Evolutionary conservation across 1,139 yeast genomes (phyloP).

Genomic region (Trichomonascaceae sp.): DNA sequence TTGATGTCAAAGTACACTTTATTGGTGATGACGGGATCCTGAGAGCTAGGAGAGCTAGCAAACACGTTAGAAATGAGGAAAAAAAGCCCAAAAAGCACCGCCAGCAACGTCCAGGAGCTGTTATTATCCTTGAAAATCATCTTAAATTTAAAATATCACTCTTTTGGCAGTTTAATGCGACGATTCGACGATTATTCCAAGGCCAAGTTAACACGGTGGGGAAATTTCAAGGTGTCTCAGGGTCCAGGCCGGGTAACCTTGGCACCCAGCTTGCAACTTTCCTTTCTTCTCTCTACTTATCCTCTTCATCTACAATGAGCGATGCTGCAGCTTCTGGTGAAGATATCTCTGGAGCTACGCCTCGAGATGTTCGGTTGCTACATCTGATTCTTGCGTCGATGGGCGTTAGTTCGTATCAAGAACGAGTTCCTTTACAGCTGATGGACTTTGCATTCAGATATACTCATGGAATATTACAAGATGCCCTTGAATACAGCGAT

Average conservation of each 20-base stretch:
- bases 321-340: slow-evolving; percentile 10
- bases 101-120: slow-evolving; percentile 24
- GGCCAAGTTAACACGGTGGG: neutral
- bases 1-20: slow-evolving; percentile 83
- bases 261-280: neutral
- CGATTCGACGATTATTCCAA: neutral
- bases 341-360: slow-evolving; percentile 36
- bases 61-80: slow-evolving; percentile 20
- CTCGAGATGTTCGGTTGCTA: slow-evolving; percentile 85
- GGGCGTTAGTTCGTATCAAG: slow-evolving; percentile 87
- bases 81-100: slow-evolving; percentile 20
- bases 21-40: slow-evolving; percentile 48
- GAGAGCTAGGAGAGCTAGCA: slow-evolving; percentile 13
- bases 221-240: neutral
- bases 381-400: slow-evolving; percentile 91
- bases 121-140: slow-evolving; percentile 5
- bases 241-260: neutral
- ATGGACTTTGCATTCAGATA: slow-evolving; percentile 96
- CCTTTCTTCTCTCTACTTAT: neutral
- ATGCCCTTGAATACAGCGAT: slow-evolving; percentile 83
- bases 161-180: neutral
- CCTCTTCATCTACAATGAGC: neutral
- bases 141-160: neutral
- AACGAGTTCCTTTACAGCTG: slow-evolving; percentile 87
- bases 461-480: slow-evolving; percentile 78